These are phyloP conservation scores for Fusarium sp. DNA, from an alignment of 2,329 filamentous ascomycete genomes.

Conservation along the genomic window DNA sequence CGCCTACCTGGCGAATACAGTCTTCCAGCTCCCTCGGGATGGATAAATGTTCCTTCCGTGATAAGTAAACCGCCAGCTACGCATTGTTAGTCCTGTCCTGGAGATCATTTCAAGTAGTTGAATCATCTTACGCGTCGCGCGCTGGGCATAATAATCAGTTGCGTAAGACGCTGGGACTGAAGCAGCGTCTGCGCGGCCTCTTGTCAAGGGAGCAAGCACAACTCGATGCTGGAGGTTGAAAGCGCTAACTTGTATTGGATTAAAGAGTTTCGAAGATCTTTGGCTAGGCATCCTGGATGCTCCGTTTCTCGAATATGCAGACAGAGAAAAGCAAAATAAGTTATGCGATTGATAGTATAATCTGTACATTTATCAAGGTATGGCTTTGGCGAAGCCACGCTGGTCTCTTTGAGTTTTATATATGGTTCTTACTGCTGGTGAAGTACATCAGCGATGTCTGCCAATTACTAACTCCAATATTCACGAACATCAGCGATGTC, in stretches of 20 bases:
- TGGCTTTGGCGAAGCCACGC: not conserved
- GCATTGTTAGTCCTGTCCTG: accelerated
- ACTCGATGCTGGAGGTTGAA: conserved; percentile 57
- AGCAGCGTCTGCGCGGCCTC: conserved; percentile 57
- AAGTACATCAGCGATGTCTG: not conserved
- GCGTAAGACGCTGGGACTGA: conserved; percentile 40
- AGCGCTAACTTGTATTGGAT: conserved; percentile 54
- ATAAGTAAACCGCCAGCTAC: conserved; percentile 57
- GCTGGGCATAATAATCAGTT: conserved; percentile 61
- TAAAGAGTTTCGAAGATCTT: conserved; percentile 50
- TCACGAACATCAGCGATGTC: not conserved
- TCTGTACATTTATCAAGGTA: not conserved
- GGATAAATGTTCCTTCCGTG: conserved; percentile 58
- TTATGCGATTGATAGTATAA: not conserved
- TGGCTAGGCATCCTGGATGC: not conserved
- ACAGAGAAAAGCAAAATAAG: not conserved
- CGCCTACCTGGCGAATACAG: conserved; percentile 28
- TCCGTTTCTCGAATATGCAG: not conserved
- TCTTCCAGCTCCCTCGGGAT: conserved; percentile 47
- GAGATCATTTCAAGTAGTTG: accelerated
- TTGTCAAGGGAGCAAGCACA: conserved; percentile 68
- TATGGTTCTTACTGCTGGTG: not conserved
- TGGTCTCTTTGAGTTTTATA: not conserved
- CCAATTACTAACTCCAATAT: not conserved
- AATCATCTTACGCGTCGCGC: conserved; percentile 47